A percentile compares a stretch with the other conserved stretches of the same genome.
Evolutionary conservation across 2,329 filamentous ascomycete genomes (phyloP).

Genomic region (Drechslera avenae): DNA sequence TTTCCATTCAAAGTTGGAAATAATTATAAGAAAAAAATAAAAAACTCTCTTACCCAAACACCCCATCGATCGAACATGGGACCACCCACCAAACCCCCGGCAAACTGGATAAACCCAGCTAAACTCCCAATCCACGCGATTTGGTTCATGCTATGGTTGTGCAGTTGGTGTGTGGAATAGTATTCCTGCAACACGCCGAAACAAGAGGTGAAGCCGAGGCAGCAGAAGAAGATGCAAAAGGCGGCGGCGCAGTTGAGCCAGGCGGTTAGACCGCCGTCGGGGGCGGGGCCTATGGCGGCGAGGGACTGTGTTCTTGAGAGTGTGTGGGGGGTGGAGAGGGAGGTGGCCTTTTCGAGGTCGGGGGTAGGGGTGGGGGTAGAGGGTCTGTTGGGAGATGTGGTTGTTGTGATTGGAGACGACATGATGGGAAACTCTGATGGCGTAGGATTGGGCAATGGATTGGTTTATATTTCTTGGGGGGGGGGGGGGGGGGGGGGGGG

Average conservation of each 20-base stretch:
- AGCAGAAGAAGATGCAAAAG: slow-evolving; percentile 41
- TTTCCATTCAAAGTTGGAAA: too few relatives aligned
- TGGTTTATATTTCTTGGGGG: too few relatives aligned
- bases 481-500: too few relatives aligned
- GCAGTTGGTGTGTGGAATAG: slow-evolving; percentile 50
- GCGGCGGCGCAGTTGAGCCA: slow-evolving; percentile 44
- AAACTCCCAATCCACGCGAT: slow-evolving; percentile 53
- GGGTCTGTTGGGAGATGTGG: too few relatives aligned
- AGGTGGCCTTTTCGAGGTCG: neutral
- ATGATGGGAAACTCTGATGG: neutral
- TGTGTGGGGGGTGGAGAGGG: neutral
- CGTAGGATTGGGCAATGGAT: neutral
- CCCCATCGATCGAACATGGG: slow-evolving; percentile 63
- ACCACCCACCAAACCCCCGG: slow-evolving; percentile 62
- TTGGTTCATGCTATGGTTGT: slow-evolving; percentile 30
- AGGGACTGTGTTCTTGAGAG: slow-evolving; percentile 26
- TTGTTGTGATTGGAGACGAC: neutral
- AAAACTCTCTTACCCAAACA: slow-evolving; percentile 38
- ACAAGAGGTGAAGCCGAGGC: slow-evolving; percentile 48
- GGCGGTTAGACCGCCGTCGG: slow-evolving; percentile 41
- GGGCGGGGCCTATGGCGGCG: slow-evolving; percentile 23
- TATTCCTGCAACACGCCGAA: slow-evolving; percentile 54
- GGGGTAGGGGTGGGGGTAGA: too few relatives aligned
- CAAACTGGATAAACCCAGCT: slow-evolving; percentile 55
- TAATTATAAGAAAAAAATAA: neutral